Base-by-base conservation (phyloP, 306 rosid genomes). In the Gillenia trifoliata region DNA sequence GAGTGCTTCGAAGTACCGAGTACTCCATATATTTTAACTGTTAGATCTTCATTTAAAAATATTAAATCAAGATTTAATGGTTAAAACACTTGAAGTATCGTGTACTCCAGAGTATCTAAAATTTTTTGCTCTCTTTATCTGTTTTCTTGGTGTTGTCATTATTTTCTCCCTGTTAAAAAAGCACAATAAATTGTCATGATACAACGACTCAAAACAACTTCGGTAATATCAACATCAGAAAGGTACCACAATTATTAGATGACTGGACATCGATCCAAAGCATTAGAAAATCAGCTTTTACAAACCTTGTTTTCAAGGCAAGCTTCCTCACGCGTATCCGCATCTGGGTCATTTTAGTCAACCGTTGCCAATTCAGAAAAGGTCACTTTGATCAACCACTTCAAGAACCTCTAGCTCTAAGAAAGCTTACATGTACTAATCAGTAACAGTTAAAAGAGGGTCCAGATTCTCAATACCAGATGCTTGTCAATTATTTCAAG, bases 261-360 rank as follows among this genome's bases (percentile, higher is more conserved):
- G 13, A 10, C 17, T 69, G 30, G 19, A 36, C 29, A 43, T 28
- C 29, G 8, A 23, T 15, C 4, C 29, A 1, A 56, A 52, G 50
- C 31, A 71, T 59, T 17, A 16, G 41, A 29, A 60, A 59, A 71
- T 29, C 19, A 75, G 75, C 68, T 23, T 25, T 43, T 68, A 1
- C 11, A 50, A 77, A 91, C 97, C 97, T 88, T 73, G 97, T 91
- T 82, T 91, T 94, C 82, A 91, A 70, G 72, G 88, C 89, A 88
- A 94, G 95, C 81, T 88, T 91, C 84, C 96, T 91, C 96, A 92
- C 90, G 8, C 96, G 96, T 79, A 94, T 94, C 77, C 95, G 80
- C 96, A 90, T 88, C 73, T 91, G 97, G 71, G 96, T 94, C 97
- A 94, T 91, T 83, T 94, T 94, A 34, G 96, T 91, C 78, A 91